Base-by-base conservation (phyloP, 176 grass and related monocot genomes). In the Otatea glauca region DNA sequence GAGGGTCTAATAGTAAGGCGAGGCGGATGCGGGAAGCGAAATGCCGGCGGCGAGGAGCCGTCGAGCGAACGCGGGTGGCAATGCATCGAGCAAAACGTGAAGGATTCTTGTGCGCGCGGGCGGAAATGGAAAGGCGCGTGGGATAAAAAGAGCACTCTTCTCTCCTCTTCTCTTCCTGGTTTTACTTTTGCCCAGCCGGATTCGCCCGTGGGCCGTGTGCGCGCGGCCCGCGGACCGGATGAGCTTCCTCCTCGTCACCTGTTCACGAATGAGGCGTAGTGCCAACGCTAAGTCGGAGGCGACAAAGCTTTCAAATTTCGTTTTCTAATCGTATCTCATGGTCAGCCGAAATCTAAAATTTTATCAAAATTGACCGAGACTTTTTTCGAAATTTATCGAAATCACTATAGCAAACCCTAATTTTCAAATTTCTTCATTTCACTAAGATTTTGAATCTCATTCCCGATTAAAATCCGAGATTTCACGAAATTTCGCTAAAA, bases 111-210 rank as follows among this genome's bases (percentile, higher is more conserved):
- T 21, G 43, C 5, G 12, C 42, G 60, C 17, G 18, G 16, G 60
- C 32, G 15, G 5, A 66, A 86, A 90, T 38, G 83, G 72, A 90
- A 90, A 90, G 42, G 29, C 55, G 55, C 44, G 55, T 78, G 17
- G 43, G n/a, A 44, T 11, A 20, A 80, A 29, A 73, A 51, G 14
- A 38, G 55, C 20, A 72, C 1, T 42, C 10, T 65, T 34, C 13
- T 6, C 24, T 50, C 25, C 14, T 0, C 14, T 32, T 61, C 3
- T 7, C 20, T 64, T 7, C 23, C 72, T 17, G 29, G 9, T 20
- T 47, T 10, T 25, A n/a, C 5, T 20, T 47, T 10, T 25, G 38
- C 5, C 39, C 20, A 18, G 58, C 41, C 63, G 23, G 75, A 18
- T 38, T 47, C 29, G 39, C n/a, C 24, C 41, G 15, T 75, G 5